A percentile compares a stretch with the other conserved stretches of the same genome.
Conservation (phyloP, 371 early-diverging fungal species). For the Mucor lusitanicus region DNA sequence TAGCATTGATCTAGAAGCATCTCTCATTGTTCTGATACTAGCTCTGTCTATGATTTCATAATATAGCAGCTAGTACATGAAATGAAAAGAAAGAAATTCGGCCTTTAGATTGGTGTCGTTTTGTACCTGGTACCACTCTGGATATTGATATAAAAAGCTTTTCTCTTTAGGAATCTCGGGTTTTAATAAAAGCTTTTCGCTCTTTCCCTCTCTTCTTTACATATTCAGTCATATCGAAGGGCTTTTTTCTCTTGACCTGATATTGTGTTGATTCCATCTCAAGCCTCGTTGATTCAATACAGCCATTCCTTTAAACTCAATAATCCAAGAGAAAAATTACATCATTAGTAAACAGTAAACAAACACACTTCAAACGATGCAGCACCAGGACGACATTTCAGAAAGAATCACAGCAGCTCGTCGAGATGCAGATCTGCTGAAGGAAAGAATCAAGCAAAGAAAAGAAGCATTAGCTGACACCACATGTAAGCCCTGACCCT, state of each 20-base stretch:
- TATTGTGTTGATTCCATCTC: background rate
- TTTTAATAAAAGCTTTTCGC: background rate
- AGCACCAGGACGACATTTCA: slow-evolving; percentile 66
- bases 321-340: background rate
- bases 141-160: background rate
- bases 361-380: background rate
- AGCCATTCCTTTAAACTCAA: background rate
- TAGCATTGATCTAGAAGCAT: background rate
- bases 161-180: background rate
- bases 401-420: slow-evolving; percentile 90
- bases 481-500: slow-evolving; percentile 69
- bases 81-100: background rate
- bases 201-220: background rate
- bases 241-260: background rate
- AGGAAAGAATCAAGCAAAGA: slow-evolving; percentile 93
- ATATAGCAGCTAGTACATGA: background rate
- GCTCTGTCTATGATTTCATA: background rate
- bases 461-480: slow-evolving; percentile 93
- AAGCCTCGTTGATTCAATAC: background rate
- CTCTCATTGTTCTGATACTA: background rate
- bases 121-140: background rate
- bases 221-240: background rate
- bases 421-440: slow-evolving; percentile 93
- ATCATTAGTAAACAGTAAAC: background rate
- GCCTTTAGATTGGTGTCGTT: background rate